Percentiles rank a stretch among this genome's conserved stretches.
phyloP scores from a whole-genome alignment of 148 eudicot genomes.

The Vaccinium macrocarpon region DNA sequence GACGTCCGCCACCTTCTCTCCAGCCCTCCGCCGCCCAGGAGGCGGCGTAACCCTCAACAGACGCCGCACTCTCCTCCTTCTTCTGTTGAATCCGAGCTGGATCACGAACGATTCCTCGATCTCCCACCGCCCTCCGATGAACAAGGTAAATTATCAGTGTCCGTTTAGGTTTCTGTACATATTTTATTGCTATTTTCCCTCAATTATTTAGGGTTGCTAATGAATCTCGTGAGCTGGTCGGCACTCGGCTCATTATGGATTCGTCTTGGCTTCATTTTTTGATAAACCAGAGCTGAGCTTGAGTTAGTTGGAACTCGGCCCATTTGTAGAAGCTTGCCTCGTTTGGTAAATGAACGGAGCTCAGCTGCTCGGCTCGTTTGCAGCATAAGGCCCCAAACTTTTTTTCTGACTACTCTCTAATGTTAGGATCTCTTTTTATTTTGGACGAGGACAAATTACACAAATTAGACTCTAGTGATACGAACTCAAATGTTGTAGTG shows the following conservation, averaged over 20 bases:
- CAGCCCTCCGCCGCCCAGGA: constrained; percentile 57
- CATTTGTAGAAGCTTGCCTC: no score
- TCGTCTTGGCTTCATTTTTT: no score
- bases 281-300: background rate
- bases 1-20: constrained; percentile 95
- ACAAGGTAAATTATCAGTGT: constrained; percentile 36
- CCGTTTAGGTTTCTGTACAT: background rate
- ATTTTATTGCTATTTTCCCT: background rate
- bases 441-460: background rate
- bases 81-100: constrained; percentile 48
- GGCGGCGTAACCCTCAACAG: constrained; percentile 32
- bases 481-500: background rate
- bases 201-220: no score
- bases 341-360: no score
- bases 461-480: background rate
- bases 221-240: no score
- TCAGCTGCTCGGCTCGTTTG: no score
- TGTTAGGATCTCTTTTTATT: background rate
- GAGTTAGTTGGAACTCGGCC: no score
- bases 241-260: no score
- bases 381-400: no score
- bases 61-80: constrained; percentile 20
- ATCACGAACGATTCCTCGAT: constrained; percentile 72
- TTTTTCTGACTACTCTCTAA: background rate
- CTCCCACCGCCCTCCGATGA: constrained; percentile 39